phyloP scores from a whole-genome alignment of 2,329 filamentous ascomycete species.

The Beauveria caledonica region DNA sequence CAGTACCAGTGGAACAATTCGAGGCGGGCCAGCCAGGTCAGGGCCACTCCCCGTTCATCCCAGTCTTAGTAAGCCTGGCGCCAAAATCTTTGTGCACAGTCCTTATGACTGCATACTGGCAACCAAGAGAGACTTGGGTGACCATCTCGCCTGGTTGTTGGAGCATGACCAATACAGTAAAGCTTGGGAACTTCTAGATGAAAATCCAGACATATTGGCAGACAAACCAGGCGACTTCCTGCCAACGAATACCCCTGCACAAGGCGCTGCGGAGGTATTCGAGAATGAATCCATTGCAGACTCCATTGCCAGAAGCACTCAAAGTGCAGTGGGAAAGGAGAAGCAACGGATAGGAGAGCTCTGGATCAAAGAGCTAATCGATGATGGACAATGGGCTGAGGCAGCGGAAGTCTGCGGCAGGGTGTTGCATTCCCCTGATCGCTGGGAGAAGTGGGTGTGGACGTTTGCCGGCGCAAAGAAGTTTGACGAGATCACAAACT shows the following conservation, averaged over 20 bases:
- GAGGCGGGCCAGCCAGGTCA: conserved; percentile 20
- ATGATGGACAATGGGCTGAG: conserved; percentile 62
- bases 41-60: conserved; percentile 37
- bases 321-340: conserved; percentile 70
- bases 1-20: conserved; percentile 25
- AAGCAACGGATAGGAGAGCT: conserved; percentile 86
- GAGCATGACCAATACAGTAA: conserved; percentile 73
- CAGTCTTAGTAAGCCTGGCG: conserved; percentile 45
- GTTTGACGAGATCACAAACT: conserved; percentile 81
- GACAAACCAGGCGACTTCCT: conserved; percentile 28
- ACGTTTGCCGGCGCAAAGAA: conserved; percentile 78
- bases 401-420: conserved; percentile 77
- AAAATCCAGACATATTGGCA: conserved; percentile 68
- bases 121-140: conserved; percentile 75
- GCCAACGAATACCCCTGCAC: conserved; percentile 23
- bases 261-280: conserved; percentile 56
- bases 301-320: conserved; percentile 46
- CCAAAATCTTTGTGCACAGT: conserved; percentile 87
- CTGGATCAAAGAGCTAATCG: conserved; percentile 83
- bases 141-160: conserved; percentile 80
- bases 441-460: conserved; percentile 96
- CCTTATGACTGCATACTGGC: conserved; percentile 95
- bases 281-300: conserved; percentile 56
- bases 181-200: conserved; percentile 82
- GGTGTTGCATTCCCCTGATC: conserved; percentile 67